These are phyloP conservation scores for Coniosporium tulheliwenetii DNA, from an alignment of 2,329 filamentous ascomycete genomes.

Conservation along the genomic window DNA sequence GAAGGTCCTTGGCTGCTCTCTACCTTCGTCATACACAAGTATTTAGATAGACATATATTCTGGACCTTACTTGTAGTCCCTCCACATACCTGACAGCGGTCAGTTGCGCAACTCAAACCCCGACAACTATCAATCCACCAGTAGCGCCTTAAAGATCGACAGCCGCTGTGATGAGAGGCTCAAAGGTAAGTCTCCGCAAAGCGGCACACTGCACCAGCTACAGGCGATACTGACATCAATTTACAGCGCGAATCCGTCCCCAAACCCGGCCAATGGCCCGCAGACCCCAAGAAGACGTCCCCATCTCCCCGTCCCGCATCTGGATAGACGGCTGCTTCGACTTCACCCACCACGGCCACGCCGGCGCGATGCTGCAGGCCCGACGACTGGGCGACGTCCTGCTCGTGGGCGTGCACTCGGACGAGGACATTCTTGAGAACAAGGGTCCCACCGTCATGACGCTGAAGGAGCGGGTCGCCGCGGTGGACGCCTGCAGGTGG, in stretches of 20 bases:
- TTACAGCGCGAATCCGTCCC: constrained; percentile 26
- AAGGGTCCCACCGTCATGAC: constrained; percentile 98
- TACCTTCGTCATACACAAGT: too few relatives aligned
- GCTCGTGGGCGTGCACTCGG: constrained; percentile 84
- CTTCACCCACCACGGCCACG: constrained; percentile 97
- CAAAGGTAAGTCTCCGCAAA: background rate
- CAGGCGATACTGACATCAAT: background rate
- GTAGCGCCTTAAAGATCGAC: too few relatives aligned
- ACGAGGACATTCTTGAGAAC: constrained; percentile 89
- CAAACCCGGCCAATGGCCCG: constrained; percentile 43
- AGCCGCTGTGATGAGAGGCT: background rate
- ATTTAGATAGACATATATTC: too few relatives aligned
- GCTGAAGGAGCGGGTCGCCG: constrained; percentile 75
- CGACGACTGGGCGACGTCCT: constrained; percentile 80
- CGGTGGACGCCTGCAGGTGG: constrained; percentile 92
- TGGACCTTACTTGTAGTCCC: too few relatives aligned
- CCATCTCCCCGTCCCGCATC: constrained; percentile 54
- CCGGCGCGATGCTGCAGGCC: constrained; percentile 91
- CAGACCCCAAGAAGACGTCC: constrained; percentile 43
- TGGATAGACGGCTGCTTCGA: constrained; percentile 99
- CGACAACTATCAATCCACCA: too few relatives aligned
- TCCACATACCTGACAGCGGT: too few relatives aligned
- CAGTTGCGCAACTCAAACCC: too few relatives aligned
- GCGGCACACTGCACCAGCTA: background rate
- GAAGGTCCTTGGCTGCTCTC: too few relatives aligned